Percentiles rank a stretch among this genome's conserved stretches.
These are phyloP conservation scores for Balakata baccata DNA, from an alignment of 345 rosid species.

Conservation along the genomic window DNA sequence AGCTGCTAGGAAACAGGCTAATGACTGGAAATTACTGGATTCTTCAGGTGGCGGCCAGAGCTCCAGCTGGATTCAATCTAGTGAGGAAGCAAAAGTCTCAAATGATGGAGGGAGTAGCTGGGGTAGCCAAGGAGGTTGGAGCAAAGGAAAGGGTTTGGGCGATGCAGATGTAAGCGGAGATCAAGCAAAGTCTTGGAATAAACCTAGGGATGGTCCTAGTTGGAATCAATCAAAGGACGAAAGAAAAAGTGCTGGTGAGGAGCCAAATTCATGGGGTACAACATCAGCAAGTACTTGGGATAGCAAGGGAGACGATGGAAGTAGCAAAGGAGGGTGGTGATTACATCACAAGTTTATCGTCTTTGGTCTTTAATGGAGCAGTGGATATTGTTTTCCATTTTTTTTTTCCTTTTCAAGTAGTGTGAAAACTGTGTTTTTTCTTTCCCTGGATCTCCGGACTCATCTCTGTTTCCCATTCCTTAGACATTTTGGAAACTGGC, in stretches of 20 bases:
- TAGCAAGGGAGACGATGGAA: slow-evolving; percentile 26
- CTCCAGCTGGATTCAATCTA: not conserved
- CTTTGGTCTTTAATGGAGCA: not conserved
- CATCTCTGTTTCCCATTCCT: not conserved
- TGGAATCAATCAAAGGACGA: slow-evolving; percentile 16
- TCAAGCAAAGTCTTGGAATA: slow-evolving; percentile 24
- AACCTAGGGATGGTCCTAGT: slow-evolving; percentile 23
- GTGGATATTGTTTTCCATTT: slow-evolving; percentile 16
- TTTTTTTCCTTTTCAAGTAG: no score
- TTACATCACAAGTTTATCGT: not conserved
- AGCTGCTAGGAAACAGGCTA: slow-evolving; percentile 16
- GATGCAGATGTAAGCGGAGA: slow-evolving; percentile 9
- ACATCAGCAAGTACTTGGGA: slow-evolving; percentile 33
- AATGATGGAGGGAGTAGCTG: slow-evolving; percentile 9
- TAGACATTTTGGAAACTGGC: not conserved
- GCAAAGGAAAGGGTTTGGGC: slow-evolving; percentile 14
- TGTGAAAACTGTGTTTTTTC: not conserved
- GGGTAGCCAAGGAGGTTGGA: slow-evolving; percentile 20
- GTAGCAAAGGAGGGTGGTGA: slow-evolving; percentile 40
- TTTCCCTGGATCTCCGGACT: not conserved
- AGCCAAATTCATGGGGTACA: slow-evolving; percentile 29
- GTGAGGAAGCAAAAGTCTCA: not conserved
- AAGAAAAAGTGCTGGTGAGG: slow-evolving; percentile 16
- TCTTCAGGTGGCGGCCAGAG: not conserved
- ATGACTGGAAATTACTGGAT: slow-evolving; percentile 2